Evolutionary conservation across 2,329 filamentous ascomycete genomes (phyloP).

Genomic region (Elsinoe fawcettii): DNA sequence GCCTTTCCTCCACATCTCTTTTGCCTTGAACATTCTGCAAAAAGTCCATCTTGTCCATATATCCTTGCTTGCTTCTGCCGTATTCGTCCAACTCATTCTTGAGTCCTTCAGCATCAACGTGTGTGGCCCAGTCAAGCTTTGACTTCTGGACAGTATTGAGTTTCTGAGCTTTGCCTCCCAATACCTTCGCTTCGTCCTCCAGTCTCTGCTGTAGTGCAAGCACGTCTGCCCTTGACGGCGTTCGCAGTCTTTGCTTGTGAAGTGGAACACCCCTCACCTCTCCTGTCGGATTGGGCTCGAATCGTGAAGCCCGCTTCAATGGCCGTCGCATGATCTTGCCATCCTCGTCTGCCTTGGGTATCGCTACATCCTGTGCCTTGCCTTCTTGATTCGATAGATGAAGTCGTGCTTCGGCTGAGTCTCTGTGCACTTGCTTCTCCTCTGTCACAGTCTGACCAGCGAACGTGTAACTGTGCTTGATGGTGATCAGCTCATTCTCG

Average conservation of each 20-base stretch:
- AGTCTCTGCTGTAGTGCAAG: slow-evolving; percentile 27
- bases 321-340: slow-evolving; percentile 31
- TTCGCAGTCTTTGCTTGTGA: slow-evolving; percentile 35
- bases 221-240: slow-evolving; percentile 27
- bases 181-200: slow-evolving; percentile 28
- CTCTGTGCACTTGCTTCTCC: slow-evolving; percentile 45
- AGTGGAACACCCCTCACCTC: slow-evolving; percentile 39
- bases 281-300: slow-evolving; percentile 44
- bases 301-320: slow-evolving; percentile 40
- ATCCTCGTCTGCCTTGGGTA: slow-evolving; percentile 23
- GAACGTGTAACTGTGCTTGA: slow-evolving; percentile 51
- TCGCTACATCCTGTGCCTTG: slow-evolving; percentile 32
- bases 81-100: slow-evolving; percentile 54
- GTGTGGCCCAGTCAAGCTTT: slow-evolving; percentile 56
- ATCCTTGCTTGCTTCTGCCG: slow-evolving; percentile 55
- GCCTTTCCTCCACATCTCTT: slow-evolving; percentile 49
- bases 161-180: slow-evolving; percentile 44
- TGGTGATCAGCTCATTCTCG: slow-evolving; percentile 42
- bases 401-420: slow-evolving; percentile 48
- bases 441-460: slow-evolving; percentile 49
- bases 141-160: slow-evolving; percentile 61
- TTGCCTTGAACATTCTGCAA: slow-evolving; percentile 50
- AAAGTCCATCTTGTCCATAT: slow-evolving; percentile 55
- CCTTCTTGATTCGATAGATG: slow-evolving; percentile 38
- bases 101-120: slow-evolving; percentile 54